Evolutionary conservation across 345 rosid genomes (phyloP).

Genomic region (Eucalyptus brandiana): DNA sequence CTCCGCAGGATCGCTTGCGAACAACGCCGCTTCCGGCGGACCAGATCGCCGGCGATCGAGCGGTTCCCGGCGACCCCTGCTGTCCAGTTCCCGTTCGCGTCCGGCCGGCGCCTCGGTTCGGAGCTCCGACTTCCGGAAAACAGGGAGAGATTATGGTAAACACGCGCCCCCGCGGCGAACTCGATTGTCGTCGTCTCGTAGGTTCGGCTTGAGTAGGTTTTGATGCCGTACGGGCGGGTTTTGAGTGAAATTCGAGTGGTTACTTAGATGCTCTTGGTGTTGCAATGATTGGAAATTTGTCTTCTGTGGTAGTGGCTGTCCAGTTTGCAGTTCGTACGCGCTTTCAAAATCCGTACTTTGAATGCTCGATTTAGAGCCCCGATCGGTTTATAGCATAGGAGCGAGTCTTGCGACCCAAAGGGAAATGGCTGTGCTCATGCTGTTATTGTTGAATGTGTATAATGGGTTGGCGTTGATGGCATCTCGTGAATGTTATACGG

Average conservation of each 20-base stretch:
- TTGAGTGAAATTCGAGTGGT: neutral
- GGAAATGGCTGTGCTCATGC: neutral
- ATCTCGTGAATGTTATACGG: neutral
- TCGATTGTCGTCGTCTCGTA: neutral
- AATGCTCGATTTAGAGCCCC: neutral
- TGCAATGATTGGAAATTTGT: neutral
- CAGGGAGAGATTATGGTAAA: neutral
- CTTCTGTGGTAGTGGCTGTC: neutral
- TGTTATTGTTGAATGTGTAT: neutral
- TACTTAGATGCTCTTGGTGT: neutral
- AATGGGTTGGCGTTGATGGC: neutral
- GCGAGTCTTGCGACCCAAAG: neutral
- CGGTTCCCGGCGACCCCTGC: neutral
- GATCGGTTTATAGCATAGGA: neutral
- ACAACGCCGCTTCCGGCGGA: neutral
- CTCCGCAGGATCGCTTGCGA: neutral
- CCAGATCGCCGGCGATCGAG: neutral
- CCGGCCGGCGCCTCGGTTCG: neutral
- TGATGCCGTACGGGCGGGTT: neutral
- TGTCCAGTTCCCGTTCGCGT: neutral
- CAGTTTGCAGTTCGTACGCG: neutral
- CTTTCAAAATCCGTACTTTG: neutral
- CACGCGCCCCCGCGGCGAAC: neutral
- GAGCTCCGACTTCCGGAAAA: neutral
- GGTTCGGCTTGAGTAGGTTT: neutral